A percentile compares a stretch with the other conserved stretches of the same genome.
Conservation (phyloP, 352 stramenopile species). For the Phytophthora capsici region DNA sequence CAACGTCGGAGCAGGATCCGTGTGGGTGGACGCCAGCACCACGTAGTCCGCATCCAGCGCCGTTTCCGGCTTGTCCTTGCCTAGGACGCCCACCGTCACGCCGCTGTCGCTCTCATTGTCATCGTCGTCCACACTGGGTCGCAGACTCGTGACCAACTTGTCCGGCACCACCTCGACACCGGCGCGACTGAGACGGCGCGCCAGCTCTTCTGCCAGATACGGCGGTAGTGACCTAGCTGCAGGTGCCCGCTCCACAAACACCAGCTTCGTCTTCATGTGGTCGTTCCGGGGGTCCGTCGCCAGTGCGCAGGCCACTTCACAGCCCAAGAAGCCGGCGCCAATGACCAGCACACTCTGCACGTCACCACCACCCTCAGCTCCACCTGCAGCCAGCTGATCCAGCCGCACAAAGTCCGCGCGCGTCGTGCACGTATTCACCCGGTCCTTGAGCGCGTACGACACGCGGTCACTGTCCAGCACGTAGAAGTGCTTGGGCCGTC, state of each 20-base stretch:
- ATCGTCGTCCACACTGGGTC: conserved; percentile 55
- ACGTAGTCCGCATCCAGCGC: conserved; percentile 89
- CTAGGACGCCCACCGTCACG: conserved; percentile 66
- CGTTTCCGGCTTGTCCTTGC: conserved; percentile 63
- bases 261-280: conserved; percentile 54
- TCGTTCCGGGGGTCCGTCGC: conserved; percentile 67
- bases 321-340: conserved; percentile 91
- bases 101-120: conserved; percentile 42
- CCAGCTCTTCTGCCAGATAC: conserved; percentile 87
- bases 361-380: conserved; percentile 38
- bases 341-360: conserved; percentile 82
- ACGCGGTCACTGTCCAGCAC: conserved; percentile 87
- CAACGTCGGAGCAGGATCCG: conserved; percentile 72
- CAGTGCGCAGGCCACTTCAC: conserved; percentile 81
- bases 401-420: conserved; percentile 85
- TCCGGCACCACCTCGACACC: conserved; percentile 78
- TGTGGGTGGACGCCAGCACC: conserved; percentile 92
- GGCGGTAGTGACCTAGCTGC: conserved; percentile 76
- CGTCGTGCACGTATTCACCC: conserved; percentile 87
- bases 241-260: conserved; percentile 61
- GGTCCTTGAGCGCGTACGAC: conserved; percentile 83
- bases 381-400: conserved; percentile 55
- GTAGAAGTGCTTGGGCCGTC: conserved; percentile 87
- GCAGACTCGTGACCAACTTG: conserved; percentile 81
- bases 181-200: conserved; percentile 47